Base-by-base conservation (phyloP, 2,329 filamentous ascomycete species). In the Calonectria leucothoes region DNA sequence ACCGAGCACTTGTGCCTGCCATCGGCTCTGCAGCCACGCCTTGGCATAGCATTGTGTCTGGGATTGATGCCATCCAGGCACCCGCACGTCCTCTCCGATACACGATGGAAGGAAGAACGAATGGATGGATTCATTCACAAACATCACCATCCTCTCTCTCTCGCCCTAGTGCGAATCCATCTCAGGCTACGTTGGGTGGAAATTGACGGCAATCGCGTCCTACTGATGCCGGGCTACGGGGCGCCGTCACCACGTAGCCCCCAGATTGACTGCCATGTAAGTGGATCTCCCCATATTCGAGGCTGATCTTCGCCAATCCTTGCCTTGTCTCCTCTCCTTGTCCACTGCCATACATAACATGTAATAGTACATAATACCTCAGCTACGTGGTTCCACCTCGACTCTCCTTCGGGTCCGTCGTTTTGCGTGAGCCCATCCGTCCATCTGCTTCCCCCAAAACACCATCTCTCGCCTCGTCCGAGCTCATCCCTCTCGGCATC, bases 271-370 rank as follows among this genome's bases (percentile, higher is more conserved):
- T 45, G 20, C 42, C 42, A 45, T 45, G 42, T 45, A 23, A 39
- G 59, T 64, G 59, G 59, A 64, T 42, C 59, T 64, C 25, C 42
- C 33, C 59, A 64, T 64, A 27, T 64, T 64, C 59, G 37, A 64
- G 59, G 37, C 59, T 42, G 59, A 64, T 64, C 59, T n/a, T 37
- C 12, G 33, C 33, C 33, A 10, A 35, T 61, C 25, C 39, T 64
- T 33, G 59, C n/a, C 14, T 48, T n/a, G n/a, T n/a, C n/a, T n/a
- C n/a, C n/a, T n/a, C n/a, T n/a, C n/a, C 33, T 20, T 23, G 59
- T 14, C 23, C 27, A 23, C 37, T 33, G n/a, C 37, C 48, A 64
- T n/a, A n/a, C n/a, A n/a, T n/a, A n/a, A n/a, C n/a, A n/a, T n/a
- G n/a, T n/a, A n/a, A n/a, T n/a, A n/a, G n/a, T n/a, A n/a, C n/a